Percentiles rank a stretch among this genome's conserved stretches.
Conservation (phyloP, 2,329 filamentous ascomycete genomes). For the Nothophoma quercina region DNA sequence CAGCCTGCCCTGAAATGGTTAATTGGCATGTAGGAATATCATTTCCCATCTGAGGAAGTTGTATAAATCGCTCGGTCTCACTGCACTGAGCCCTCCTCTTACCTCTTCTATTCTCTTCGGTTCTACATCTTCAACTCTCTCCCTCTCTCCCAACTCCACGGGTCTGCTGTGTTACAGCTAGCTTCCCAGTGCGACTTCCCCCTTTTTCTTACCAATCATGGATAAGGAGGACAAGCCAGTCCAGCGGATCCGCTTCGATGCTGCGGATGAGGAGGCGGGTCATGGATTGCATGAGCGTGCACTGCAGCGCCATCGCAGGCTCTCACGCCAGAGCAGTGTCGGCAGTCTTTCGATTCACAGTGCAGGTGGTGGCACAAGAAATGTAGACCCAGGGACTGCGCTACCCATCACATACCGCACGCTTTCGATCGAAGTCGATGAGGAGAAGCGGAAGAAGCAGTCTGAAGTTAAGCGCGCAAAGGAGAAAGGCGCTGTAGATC, state of each 20-base stretch:
- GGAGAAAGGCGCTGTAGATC: slow-evolving; percentile 44
- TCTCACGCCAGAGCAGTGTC: slow-evolving; percentile 42
- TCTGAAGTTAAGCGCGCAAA: slow-evolving; percentile 41
- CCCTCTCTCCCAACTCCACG: slow-evolving; percentile 12
- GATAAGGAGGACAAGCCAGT: slow-evolving; percentile 35
- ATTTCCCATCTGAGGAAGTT: slow-evolving; percentile 3
- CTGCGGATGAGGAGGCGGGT: slow-evolving; percentile 46
- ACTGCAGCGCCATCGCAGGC: slow-evolving; percentile 28
- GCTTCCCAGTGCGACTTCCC: slow-evolving; percentile 10
- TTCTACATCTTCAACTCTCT: slow-evolving; percentile 4
- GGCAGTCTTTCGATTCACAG: slow-evolving; percentile 46
- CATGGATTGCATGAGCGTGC: slow-evolving; percentile 33
- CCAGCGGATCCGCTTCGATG: slow-evolving; percentile 30
- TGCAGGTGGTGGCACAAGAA: slow-evolving; percentile 42
- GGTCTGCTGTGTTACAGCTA: slow-evolving; percentile 18
- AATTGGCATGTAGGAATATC: slow-evolving; percentile 11
- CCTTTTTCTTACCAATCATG: slow-evolving; percentile 22
- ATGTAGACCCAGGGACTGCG: slow-evolving; percentile 52
- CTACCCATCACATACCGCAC: slow-evolving; percentile 56
- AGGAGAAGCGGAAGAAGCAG: slow-evolving; percentile 40
- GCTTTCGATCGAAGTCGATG: slow-evolving; percentile 54
- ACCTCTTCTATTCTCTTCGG: slow-evolving; percentile 13
- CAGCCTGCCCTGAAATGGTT: slow-evolving; percentile 4
- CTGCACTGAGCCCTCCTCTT: slow-evolving; percentile 3
- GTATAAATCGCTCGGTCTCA: slow-evolving; percentile 19